These are phyloP conservation scores for Chlamydomonas eustigma DNA, from an alignment of 139 green algal genomes.

Conservation along the genomic window DNA sequence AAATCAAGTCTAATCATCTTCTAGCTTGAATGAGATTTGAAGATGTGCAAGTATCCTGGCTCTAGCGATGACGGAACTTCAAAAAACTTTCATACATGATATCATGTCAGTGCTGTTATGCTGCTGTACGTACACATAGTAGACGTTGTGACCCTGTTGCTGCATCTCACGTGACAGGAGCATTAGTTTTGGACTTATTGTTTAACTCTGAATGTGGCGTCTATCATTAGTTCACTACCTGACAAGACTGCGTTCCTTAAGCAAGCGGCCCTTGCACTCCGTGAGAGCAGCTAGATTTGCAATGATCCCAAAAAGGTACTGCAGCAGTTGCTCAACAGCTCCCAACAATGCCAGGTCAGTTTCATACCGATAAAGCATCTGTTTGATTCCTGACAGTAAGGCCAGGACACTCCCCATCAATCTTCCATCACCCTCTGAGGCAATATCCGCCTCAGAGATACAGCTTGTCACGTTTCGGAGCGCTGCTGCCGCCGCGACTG, in stretches of 20 bases:
- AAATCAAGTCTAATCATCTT: background rate
- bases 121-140: no score
- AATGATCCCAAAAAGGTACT: background rate
- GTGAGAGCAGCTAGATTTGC: background rate
- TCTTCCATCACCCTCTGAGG: background rate
- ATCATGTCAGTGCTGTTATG: no score
- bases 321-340: background rate
- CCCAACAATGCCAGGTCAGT: background rate
- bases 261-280: background rate
- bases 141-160: no score
- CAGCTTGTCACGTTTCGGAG: background rate
- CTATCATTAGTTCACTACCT: background rate
- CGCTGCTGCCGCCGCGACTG: background rate
- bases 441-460: background rate
- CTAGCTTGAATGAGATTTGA: no score
- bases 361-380: background rate
- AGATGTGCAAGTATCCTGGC: no score
- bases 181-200: background rate
- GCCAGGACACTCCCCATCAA: background rate
- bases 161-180: no score
- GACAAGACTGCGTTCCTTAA: background rate
- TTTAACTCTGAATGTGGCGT: background rate
- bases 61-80: no score
- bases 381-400: background rate
- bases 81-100: no score